Percentiles rank a stretch among this genome's conserved stretches.
Evolutionary conservation across 164 flowering plant species (phyloP).

Genomic region (Sextonia rubra): DNA sequence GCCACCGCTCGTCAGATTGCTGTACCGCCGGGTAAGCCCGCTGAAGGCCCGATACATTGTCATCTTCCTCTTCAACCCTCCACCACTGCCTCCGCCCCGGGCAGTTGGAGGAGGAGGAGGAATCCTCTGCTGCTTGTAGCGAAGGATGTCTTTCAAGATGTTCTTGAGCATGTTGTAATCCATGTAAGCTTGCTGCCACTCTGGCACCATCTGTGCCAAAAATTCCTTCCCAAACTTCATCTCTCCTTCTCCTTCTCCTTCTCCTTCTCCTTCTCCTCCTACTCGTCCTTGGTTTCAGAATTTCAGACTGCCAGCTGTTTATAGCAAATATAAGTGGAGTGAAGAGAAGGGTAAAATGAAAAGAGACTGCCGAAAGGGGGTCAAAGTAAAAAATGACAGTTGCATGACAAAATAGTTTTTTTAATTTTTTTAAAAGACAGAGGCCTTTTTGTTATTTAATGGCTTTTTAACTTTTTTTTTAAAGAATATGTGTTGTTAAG

Average conservation of each 20-base stretch:
- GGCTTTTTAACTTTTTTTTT: too few species aligned
- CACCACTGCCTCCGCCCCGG: background rate
- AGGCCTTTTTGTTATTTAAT: too few species aligned
- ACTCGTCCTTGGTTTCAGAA: too few species aligned
- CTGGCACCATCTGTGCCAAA: conserved; percentile 61
- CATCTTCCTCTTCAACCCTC: conserved; percentile 17
- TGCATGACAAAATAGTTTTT: too few species aligned
- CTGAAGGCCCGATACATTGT: conserved; percentile 29
- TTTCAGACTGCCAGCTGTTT: too few species aligned
- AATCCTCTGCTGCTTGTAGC: background rate
- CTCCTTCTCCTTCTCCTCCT: background rate
- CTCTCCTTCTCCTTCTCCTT: background rate
- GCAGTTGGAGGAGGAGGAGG: background rate
- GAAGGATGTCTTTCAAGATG: conserved; percentile 17
- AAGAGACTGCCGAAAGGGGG: too few species aligned
- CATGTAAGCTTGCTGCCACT: conserved; percentile 76
- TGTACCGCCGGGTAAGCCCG: conserved; percentile 15
- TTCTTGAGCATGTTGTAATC: conserved; percentile 30
- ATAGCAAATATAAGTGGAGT: too few species aligned
- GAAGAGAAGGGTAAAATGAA: too few species aligned
- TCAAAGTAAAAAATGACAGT: too few species aligned
- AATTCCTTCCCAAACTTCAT: conserved; percentile 83
- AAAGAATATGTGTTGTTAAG: too few species aligned
- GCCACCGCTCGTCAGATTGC: background rate
- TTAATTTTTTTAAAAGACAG: too few species aligned